Conservation (phyloP, 768 basidiomycete species). For the Lactifluus subvellereus region DNA sequence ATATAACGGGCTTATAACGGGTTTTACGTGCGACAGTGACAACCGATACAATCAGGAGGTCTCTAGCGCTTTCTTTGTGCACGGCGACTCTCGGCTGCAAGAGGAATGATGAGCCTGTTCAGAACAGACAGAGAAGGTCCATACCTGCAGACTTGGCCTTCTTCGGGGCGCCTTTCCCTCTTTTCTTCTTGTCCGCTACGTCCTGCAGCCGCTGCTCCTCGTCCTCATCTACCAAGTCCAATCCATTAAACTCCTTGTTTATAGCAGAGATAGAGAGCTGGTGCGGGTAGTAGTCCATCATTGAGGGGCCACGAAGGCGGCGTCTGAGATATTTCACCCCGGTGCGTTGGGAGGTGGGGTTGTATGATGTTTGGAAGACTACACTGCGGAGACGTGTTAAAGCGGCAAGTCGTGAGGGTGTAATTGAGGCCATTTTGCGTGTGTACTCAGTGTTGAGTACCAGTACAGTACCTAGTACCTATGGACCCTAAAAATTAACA, state of each 20-base stretch:
- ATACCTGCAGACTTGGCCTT: slow-evolving; percentile 67
- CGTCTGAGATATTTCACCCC: slow-evolving; percentile 89
- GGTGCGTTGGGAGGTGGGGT: slow-evolving; percentile 73
- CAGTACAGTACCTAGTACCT: no score
- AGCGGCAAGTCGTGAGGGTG: slow-evolving; percentile 49
- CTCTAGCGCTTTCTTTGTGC: slow-evolving; percentile 39
- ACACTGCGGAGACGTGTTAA: slow-evolving; percentile 58
- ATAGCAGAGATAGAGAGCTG: slow-evolving; percentile 50
- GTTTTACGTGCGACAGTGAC: neutral
- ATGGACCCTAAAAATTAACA: neutral
- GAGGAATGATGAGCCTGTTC: neutral
- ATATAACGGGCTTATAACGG: neutral
- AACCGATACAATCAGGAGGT: neutral
- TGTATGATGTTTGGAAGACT: slow-evolving; percentile 85
- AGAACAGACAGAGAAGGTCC: slow-evolving; percentile 26
- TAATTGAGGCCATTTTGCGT: slow-evolving; percentile 34
- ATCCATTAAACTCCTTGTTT: slow-evolving; percentile 30
- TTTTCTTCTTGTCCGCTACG: slow-evolving; percentile 57
- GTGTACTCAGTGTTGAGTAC: neutral
- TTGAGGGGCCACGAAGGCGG: slow-evolving; percentile 77
- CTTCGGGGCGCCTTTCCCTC: slow-evolving; percentile 81
- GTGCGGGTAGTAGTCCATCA: slow-evolving; percentile 77
- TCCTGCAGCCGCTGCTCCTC: slow-evolving; percentile 68
- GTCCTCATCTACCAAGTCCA: slow-evolving; percentile 51
- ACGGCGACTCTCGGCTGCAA: slow-evolving; percentile 49